Evolutionary conservation across 179 eudicot species (phyloP), one percentile per base, ranked within the genome.

Genomic region (Spergularia azorica): DNA sequence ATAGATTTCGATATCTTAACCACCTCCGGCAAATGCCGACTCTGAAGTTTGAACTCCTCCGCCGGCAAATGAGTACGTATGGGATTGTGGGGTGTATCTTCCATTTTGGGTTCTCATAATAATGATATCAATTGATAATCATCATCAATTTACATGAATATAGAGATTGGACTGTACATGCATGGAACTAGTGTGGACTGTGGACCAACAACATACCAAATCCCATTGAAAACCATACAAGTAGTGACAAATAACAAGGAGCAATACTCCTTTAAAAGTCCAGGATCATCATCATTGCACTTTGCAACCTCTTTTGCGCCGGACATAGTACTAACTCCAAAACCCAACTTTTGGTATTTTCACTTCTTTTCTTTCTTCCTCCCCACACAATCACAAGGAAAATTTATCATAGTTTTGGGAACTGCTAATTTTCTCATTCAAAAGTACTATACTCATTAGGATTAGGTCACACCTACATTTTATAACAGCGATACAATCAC

Each of bases 271-370:
- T 14, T 39, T 59, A 54, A 71, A 51, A 64, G 39, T 77, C 67
- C 18, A 69, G 41, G 36, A 46, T 67, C 57, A 32, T 58, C 67
- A 59, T 76, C 5, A 70, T 76, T 70, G 50, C 64, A 60, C 69
- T 70, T 69, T 51, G 58, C 69, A 61, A 32, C 76, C 56, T 50
- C 57, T 50, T 67, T 67, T 67, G 48, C 12, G 32, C 36, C 21
- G 50, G 15, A 63, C 70, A 48, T 62, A 26, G 70, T 74, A 74
- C 77, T 15, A 16, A 15, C 4, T 70, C 73, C 73, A 70, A 70
- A 70, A n/a, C 60, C 43, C 59, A 79, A 62, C 81, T 79, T 73
- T 73, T 79, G 62, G 77, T 26, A 65, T 62, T 54, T 73, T 64
- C 11, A 63, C 32, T 75, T 72, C 65, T 41, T 75, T 38, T 9